Percentiles rank a stretch among this genome's conserved stretches.
phyloP scores from a whole-genome alignment of 2,329 filamentous ascomycete genomes.

The Microcyclosporella mali region DNA sequence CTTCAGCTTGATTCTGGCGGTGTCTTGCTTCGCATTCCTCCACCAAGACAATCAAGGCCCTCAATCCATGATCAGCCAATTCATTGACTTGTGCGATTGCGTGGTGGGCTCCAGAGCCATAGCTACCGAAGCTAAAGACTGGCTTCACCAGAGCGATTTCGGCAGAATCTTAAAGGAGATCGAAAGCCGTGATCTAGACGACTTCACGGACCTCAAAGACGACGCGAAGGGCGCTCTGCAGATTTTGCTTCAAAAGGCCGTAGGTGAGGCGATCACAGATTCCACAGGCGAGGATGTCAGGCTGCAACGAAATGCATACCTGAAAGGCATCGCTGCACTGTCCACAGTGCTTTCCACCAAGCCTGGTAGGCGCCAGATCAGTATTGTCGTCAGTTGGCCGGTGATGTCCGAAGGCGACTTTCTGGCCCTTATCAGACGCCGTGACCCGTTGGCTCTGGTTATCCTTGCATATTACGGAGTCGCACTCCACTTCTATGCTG shows the following conservation, averaged over 20 bases:
- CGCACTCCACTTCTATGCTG: constrained; percentile 10
- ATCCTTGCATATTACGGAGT: constrained; percentile 18
- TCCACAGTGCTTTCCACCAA: constrained; percentile 11
- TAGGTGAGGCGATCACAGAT: not conserved
- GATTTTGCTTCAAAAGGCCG: constrained; percentile 8
- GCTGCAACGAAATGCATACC: constrained; percentile 10
- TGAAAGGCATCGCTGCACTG: constrained; percentile 13
- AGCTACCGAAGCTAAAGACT: constrained; percentile 11
- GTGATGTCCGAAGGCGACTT: constrained; percentile 13
- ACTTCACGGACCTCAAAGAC: constrained; percentile 11
- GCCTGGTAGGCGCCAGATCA: constrained; percentile 10
- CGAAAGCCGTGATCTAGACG: constrained; percentile 1
- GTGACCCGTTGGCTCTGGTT: constrained; percentile 17
- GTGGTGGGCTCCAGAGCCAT: constrained; percentile 14
- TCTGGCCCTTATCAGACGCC: constrained; percentile 13
- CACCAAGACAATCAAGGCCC: constrained; percentile 5
- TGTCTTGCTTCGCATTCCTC: constrained; percentile 16
- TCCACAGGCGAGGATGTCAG: constrained; percentile 5
- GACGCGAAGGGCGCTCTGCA: constrained; percentile 12
- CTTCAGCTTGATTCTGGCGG: constrained; percentile 14
- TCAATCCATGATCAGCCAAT: constrained; percentile 7
- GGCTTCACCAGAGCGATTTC: constrained; percentile 10
- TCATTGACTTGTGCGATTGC: constrained; percentile 17
- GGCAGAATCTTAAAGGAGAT: constrained; percentile 8
- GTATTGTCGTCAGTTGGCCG: constrained; percentile 13